Evolutionary conservation across 805 yeast species (phyloP).

Genomic region (Candida boidinii): DNA sequence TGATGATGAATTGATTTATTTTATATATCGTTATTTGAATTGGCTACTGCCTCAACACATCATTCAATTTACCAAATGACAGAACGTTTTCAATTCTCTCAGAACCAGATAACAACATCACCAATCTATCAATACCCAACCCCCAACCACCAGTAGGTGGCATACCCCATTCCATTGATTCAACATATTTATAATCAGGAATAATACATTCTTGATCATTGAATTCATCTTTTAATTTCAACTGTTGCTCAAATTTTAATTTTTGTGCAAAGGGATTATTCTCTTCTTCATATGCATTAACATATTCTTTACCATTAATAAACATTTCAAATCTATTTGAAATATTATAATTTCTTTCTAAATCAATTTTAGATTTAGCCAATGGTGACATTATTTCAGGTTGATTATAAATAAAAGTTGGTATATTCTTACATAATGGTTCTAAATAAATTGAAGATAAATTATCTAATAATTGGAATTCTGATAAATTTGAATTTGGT

Average conservation of each 20-base stretch:
- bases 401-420: conserved; percentile 73
- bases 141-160: conserved; percentile 99
- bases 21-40: too few species aligned
- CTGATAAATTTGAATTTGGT: conserved; percentile 32
- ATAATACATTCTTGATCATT: conserved; percentile 55
- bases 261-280: conserved; percentile 74
- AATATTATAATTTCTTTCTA: conserved; percentile 25
- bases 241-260: conserved; percentile 55
- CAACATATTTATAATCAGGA: conserved; percentile 66
- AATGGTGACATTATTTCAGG: conserved; percentile 84
- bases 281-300: conserved; percentile 95
- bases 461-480: conserved; percentile 56
- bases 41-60: conserved; percentile 60
- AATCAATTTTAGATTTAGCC: conserved; percentile 45
- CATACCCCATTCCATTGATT: conserved; percentile 82
- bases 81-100: conserved; percentile 68
- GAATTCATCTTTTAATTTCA: conserved; percentile 32
- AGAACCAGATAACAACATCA: conserved; percentile 64
- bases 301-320: conserved; percentile 70
- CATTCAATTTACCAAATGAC: conserved; percentile 65
- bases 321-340: conserved; percentile 81
- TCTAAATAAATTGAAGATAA: conserved; percentile 59
- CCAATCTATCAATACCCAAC: conserved; percentile 81
- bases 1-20: too few species aligned
- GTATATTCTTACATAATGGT: conserved; percentile 43